A percentile compares a stretch with the other conserved stretches of the same genome.
Conservation (phyloP, 1,139 yeast species). For the Petasospora fabianii region DNA sequence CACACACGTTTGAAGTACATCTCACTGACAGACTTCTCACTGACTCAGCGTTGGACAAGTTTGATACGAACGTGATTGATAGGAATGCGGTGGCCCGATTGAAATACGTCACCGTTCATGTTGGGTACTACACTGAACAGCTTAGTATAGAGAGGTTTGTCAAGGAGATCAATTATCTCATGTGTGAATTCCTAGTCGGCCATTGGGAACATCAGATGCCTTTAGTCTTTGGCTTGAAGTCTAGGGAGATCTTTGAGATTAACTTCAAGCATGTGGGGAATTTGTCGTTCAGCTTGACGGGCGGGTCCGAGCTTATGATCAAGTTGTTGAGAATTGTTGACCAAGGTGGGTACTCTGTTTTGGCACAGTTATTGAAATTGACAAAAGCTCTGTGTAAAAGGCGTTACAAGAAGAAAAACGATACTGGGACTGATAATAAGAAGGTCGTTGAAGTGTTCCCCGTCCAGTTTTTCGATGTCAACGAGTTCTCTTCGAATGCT, state of each 20-base stretch:
- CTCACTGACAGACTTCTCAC: constrained; percentile 9
- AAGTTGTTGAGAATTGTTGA: constrained; percentile 12
- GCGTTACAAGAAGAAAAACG: neutral
- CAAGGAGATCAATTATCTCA: constrained; percentile 9
- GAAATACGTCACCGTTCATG: constrained; percentile 5
- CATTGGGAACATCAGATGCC: constrained; percentile 19
- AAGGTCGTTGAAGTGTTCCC: constrained; percentile 1
- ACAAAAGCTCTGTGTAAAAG: constrained; percentile 1
- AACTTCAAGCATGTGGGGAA: constrained; percentile 8
- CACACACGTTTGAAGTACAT: constrained; percentile 13
- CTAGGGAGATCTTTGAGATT: constrained; percentile 1
- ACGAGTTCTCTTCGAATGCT: no score
- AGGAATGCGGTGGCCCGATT: constrained; percentile 5
- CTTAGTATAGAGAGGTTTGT: neutral
- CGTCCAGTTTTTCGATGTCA: constrained; percentile 9
- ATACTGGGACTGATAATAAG: neutral
- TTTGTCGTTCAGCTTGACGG: constrained; percentile 10
- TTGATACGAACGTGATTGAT: constrained; percentile 9
- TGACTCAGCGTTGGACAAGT: constrained; percentile 8
- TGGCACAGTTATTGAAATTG: constrained; percentile 5
- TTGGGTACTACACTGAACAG: constrained; percentile 10
- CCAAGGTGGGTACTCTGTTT: constrained; percentile 4
- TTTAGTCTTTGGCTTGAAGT: constrained; percentile 10
- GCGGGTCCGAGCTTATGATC: constrained; percentile 7
- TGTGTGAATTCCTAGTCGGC: constrained; percentile 9